phyloP scores from a whole-genome alignment of 345 rosid species.

The Lumnitzera littorea region DNA sequence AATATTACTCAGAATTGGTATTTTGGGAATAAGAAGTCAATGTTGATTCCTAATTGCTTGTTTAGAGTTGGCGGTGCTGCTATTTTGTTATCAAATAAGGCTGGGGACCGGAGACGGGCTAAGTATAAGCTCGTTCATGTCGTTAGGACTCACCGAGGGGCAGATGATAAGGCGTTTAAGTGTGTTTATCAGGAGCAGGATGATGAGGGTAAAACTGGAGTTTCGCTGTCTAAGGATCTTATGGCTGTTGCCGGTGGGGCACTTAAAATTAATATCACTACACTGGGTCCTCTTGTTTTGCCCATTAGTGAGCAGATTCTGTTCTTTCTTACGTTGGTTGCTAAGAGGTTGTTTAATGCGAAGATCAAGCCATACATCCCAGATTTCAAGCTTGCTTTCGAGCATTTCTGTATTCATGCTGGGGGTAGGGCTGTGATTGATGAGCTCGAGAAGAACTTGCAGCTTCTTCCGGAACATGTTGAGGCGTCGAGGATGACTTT shows the following conservation, averaged over 20 bases:
- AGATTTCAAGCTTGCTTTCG: constrained; percentile 88
- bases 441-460: constrained; percentile 90
- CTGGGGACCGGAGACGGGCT: constrained; percentile 44
- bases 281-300: constrained; percentile 85
- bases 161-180: constrained; percentile 71
- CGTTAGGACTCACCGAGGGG: constrained; percentile 91
- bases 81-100: constrained; percentile 56
- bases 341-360: constrained; percentile 49
- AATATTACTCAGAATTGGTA: constrained; percentile 94
- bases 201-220: constrained; percentile 68
- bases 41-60: constrained; percentile 86
- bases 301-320: constrained; percentile 85
- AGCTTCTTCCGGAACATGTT: constrained; percentile 56
- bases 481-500: constrained; percentile 91
- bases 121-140: constrained; percentile 81
- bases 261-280: constrained; percentile 75
- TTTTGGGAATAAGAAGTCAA: constrained; percentile 81
- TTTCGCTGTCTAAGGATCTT: constrained; percentile 78
- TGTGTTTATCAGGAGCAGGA: constrained; percentile 93
- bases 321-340: constrained; percentile 64
- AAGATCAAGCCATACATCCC: constrained; percentile 82
- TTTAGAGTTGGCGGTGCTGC: constrained; percentile 85
- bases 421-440: constrained; percentile 94
- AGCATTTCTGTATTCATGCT: constrained; percentile 86
- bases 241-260: constrained; percentile 92